These are phyloP conservation scores for Rhynchospora breviuscula DNA, from an alignment of 176 grass and related monocot species.

Conservation along the genomic window DNA sequence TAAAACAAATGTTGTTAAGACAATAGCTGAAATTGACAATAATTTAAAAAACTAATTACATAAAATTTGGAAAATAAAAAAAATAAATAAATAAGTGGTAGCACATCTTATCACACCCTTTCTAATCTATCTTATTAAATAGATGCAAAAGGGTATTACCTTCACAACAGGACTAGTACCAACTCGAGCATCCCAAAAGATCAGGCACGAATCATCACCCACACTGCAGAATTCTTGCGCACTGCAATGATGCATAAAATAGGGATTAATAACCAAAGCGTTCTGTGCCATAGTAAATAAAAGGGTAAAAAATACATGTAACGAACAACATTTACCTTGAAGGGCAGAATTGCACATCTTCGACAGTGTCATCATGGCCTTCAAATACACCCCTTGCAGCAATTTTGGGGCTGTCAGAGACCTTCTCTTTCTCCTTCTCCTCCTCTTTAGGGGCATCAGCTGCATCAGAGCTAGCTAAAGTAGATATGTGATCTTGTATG, in stretches of 20 bases:
- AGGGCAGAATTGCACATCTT: conserved; percentile 99
- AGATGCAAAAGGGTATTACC: conserved; percentile 30
- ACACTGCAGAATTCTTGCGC: conserved; percentile 99
- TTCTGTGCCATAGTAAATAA: not conserved
- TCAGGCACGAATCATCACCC: conserved; percentile 97
- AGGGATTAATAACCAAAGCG: conserved; percentile 17
- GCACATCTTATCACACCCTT: not conserved
- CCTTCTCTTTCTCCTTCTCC: conserved; percentile 42
- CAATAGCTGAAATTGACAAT: not conserved
- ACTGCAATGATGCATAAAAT: conserved; percentile 35
- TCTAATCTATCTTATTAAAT: not conserved
- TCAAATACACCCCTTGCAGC: conserved; percentile 87
- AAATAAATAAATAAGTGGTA: not conserved
- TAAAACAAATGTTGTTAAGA: not conserved
- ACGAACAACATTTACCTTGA: conserved; percentile 54
- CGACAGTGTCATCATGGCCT: conserved; percentile 84
- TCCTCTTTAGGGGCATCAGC: conserved; percentile 11
- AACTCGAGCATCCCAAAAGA: conserved; percentile 97
- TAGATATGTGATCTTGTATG: conserved; percentile 93
- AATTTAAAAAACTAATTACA: not conserved
- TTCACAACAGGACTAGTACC: conserved; percentile 80
- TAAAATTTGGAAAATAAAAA: not conserved
- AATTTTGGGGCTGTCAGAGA: conserved; percentile 64
- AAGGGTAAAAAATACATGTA: not conserved
- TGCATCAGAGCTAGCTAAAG: conserved; percentile 51